Conservation (phyloP, 176 grass and related monocot species). For the Canna indica region DNA sequence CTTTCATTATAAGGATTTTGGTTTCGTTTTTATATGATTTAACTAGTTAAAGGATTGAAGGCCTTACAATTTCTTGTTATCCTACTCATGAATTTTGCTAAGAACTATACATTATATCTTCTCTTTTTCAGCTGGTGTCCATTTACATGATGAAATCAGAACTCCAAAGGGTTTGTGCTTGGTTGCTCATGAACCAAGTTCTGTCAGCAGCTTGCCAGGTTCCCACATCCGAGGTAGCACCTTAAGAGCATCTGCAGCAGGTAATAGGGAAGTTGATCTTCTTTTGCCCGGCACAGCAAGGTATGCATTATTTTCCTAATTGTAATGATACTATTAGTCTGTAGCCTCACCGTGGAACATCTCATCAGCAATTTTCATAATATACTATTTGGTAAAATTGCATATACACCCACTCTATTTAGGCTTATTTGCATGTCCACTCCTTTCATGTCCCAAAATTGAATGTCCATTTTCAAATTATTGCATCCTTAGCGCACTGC, state of each 20-base stretch:
- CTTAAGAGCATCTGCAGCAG: conserved; percentile 85
- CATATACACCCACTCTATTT: too few species aligned
- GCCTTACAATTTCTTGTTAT: not conserved
- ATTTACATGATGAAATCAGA: conserved; percentile 37
- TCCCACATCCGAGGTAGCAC: conserved; percentile 97
- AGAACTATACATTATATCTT: not conserved
- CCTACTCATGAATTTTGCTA: not conserved
- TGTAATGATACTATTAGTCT: not conserved
- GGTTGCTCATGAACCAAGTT: conserved; percentile 86
- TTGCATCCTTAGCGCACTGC: too few species aligned
- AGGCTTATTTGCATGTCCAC: too few species aligned
- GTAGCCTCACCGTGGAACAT: not conserved
- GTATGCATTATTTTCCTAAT: conserved; percentile 28
- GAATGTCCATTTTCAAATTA: too few species aligned
- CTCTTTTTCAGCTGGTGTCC: conserved; percentile 32
- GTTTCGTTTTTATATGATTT: not conserved
- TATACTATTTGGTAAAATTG: too few species aligned
- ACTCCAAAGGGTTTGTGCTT: conserved; percentile 63
- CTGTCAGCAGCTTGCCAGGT: conserved; percentile 48
- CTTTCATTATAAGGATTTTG: not conserved
- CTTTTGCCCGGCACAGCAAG: conserved; percentile 78
- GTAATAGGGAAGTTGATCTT: conserved; percentile 91
- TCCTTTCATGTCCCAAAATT: too few species aligned
- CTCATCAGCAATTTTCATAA: not conserved
- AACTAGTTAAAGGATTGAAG: not conserved